These are phyloP conservation scores for Brassica cretica DNA, from an alignment of 345 rosid species.

Conservation along the genomic window DNA sequence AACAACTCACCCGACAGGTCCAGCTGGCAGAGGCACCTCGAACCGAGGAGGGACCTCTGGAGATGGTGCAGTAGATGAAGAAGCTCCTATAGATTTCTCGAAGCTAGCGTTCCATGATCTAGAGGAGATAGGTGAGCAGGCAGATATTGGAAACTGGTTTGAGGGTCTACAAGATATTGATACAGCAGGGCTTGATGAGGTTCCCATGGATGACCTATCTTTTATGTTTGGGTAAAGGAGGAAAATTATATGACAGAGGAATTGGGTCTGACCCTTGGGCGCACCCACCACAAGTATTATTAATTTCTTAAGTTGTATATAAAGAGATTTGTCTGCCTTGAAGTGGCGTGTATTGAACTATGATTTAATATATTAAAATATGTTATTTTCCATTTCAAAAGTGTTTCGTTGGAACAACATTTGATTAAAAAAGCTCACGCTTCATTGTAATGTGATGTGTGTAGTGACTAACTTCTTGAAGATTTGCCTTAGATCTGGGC, in stretches of 20 bases:
- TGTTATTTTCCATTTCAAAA: background rate
- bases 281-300: background rate
- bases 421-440: background rate
- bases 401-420: background rate
- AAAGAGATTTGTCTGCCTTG: constrained; percentile 5
- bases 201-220: constrained; percentile 92
- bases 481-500: background rate
- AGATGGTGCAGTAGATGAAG: constrained; percentile 45
- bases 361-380: background rate
- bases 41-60: constrained; percentile 32
- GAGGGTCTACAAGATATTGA: constrained; percentile 79
- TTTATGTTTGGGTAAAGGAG: constrained; percentile 34
- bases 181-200: constrained; percentile 69
- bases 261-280: constrained; percentile 20
- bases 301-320: constrained; percentile 25
- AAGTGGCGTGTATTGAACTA: constrained; percentile 15
- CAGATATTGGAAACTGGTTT: constrained; percentile 67
- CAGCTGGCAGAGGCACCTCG: constrained; percentile 28
- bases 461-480: background rate
- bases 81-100: constrained; percentile 49
- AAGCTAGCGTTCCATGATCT: constrained; percentile 56
- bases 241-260: background rate
- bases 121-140: constrained; percentile 54
- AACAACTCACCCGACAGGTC: constrained; percentile 44
- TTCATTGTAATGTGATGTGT: background rate